Conservation (phyloP, 805 yeast species). For the Yamadazyma insecticola region DNA sequence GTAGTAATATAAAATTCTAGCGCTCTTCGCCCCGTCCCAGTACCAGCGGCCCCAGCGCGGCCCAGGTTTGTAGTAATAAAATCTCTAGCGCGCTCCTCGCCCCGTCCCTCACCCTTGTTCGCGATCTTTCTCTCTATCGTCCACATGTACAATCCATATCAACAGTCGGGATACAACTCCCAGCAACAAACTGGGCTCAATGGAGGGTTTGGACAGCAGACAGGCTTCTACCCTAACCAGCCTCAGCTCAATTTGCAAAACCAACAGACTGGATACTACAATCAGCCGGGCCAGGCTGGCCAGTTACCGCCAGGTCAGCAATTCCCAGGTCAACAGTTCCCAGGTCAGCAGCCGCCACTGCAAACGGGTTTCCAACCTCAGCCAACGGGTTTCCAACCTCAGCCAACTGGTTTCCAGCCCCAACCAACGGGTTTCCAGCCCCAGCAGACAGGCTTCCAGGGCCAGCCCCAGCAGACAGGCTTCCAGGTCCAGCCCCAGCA, state of each 20-base stretch:
- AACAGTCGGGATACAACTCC: constrained; percentile 15
- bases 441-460: constrained; percentile 1
- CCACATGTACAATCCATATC: constrained; percentile 43
- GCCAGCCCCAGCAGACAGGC: constrained; percentile 1
- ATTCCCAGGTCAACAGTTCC: not conserved
- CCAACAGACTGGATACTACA: constrained; percentile 16
- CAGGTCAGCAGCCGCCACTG: constrained; percentile 7
- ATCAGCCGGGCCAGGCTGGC: constrained; percentile 11
- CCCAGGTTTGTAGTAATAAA: too few species aligned
- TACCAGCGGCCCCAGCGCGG: too few species aligned
- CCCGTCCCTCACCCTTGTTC: constrained; percentile 1
- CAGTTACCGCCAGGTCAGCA: too few species aligned
- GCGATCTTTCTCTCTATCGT: too few species aligned
- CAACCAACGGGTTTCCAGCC: constrained; percentile 28
- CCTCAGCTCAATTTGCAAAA: constrained; percentile 29
- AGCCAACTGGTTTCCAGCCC: constrained; percentile 17
- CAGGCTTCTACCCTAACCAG: constrained; percentile 17
- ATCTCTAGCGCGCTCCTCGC: too few species aligned
- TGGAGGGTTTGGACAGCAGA: constrained; percentile 4
- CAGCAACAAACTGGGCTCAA: constrained; percentile 26
- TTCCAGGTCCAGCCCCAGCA: constrained; percentile 4
- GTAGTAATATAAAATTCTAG: too few species aligned
- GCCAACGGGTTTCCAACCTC: constrained; percentile 17
- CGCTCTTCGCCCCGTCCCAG: too few species aligned
- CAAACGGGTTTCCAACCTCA: constrained; percentile 26